These are phyloP conservation scores for Candida qinlingensis DNA, from an alignment of 805 yeast genomes.

Conservation along the genomic window DNA sequence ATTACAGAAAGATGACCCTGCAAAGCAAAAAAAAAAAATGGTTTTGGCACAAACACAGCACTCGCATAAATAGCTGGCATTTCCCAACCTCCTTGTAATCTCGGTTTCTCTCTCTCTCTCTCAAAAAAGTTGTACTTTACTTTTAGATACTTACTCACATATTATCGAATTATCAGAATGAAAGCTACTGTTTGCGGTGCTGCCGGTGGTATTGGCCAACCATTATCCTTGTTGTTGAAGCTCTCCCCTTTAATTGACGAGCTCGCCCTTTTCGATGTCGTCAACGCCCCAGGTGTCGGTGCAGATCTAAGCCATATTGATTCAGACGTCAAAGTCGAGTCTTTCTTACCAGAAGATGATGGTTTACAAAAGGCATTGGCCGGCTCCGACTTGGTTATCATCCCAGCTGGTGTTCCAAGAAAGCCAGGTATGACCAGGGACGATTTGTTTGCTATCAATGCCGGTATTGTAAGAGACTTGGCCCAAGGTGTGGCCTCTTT, in stretches of 20 bases:
- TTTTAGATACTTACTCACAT: neutral
- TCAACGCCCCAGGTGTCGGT: constrained; percentile 77
- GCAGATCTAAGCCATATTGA: constrained; percentile 77
- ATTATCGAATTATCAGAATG: constrained; percentile 14
- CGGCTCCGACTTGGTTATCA: constrained; percentile 80
- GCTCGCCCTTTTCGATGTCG: constrained; percentile 66
- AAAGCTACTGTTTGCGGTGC: constrained; percentile 81
- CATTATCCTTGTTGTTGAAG: constrained; percentile 60
- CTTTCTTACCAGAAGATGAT: constrained; percentile 61
- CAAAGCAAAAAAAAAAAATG: neutral
- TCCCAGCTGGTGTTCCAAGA: constrained; percentile 89
- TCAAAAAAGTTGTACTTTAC: neutral
- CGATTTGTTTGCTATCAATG: constrained; percentile 79
- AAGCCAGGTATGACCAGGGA: constrained; percentile 89
- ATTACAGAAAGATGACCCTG: constrained; percentile 2
- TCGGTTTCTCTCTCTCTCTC: neutral
- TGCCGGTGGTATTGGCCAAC: constrained; percentile 82
- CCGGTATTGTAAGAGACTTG: constrained; percentile 73
- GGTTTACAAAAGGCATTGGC: constrained; percentile 65
- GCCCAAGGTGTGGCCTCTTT: constrained; percentile 62
- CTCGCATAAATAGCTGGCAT: neutral
- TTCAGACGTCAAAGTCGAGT: constrained; percentile 60
- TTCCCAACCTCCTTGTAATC: neutral
- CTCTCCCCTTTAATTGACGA: constrained; percentile 67
- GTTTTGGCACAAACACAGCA: neutral